Evolutionary conservation across 2,329 filamentous ascomycete genomes (phyloP), one percentile per base, ranked within the genome.

Genomic region (Massarina eburnea): DNA sequence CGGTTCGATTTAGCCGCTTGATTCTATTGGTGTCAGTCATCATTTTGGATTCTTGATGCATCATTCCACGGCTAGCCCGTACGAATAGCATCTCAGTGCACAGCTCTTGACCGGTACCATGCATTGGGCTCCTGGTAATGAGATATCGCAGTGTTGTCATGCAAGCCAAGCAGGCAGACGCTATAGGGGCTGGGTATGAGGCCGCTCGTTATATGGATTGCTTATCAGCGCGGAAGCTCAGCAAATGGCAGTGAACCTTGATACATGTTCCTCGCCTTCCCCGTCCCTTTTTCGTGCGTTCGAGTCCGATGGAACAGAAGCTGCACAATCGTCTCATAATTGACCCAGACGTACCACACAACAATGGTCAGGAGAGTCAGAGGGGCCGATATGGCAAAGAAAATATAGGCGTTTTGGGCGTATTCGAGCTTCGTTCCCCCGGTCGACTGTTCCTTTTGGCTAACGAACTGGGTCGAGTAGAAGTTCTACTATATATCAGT

Each of bases 381-480:
- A 12, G 58, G 58, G 6, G 59, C 24, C 0, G 59, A 57, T 15
- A 59, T 54, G 5, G 53, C 59, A 21, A 61, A 61, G 43, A 61
- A 59, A 1, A 61, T 29, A 52, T 58, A 62, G 3, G 47, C 35
- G 21, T 59, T 61, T 17, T 49, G 26, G 1, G 51, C 41, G 35
- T 61, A 59, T 9, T 45, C 48, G 3, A 62, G 30, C 17, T 29
- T 46, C 1, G 32, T 49, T 2, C 29, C 39, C 6, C 52, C 54
- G 8, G 34, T 40, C 1, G 39, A 20, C 4, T 21, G 3, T 12
- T 55, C 51, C 15, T 45, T 51, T 17, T 51, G 49, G 5, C 48
- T 48, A 6, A 63, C 58, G 15, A 63, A 61, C 22, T 60, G 54
- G 1, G 59, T 63, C 0, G 59, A 60, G 33, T 53, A 61, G 41